Percentiles rank a stretch among this genome's conserved stretches.
Conservation (phyloP, 371 early-diverging fungal genomes). For the Entomophthora muscae region DNA sequence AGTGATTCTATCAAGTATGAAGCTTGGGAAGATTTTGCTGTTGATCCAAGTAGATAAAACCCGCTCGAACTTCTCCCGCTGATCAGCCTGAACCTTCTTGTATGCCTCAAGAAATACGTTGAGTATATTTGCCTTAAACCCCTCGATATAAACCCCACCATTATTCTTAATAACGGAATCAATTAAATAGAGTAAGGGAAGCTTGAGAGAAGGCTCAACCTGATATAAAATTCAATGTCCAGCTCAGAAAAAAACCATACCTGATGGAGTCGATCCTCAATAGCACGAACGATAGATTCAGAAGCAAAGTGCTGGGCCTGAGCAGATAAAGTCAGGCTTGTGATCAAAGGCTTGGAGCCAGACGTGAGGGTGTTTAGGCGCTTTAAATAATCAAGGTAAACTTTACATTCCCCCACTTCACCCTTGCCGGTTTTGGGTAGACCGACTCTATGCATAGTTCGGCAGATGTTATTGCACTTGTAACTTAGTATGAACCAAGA, state of each 20-base stretch:
- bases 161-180: conserved; percentile 89
- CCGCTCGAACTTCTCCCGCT: conserved; percentile 45
- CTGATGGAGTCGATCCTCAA: conserved; percentile 58
- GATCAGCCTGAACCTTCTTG: conserved; percentile 33
- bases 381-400: background rate
- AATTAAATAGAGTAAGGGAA: conserved; percentile 75
- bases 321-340: conserved; percentile 67
- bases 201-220: conserved; percentile 55
- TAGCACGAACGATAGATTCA: conserved; percentile 52
- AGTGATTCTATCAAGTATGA: conserved; percentile 17
- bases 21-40: conserved; percentile 34
- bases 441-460: background rate
- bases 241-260: conserved; percentile 29
- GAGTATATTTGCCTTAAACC: conserved; percentile 52
- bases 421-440: background rate
- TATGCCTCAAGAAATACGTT: conserved; percentile 53
- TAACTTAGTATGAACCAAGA: background rate
- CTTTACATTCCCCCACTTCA: background rate
- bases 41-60: conserved; percentile 68
- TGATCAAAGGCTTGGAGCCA: conserved; percentile 82
- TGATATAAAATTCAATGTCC: conserved; percentile 11
- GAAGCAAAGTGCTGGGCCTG: conserved; percentile 46
- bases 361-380: conserved; percentile 48
- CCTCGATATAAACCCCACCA: conserved; percentile 47
- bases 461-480: background rate